Percentiles rank a stretch among this genome's conserved stretches.
Conservation (phyloP, 805 yeast species). For the Jamesozyma gamospora region DNA sequence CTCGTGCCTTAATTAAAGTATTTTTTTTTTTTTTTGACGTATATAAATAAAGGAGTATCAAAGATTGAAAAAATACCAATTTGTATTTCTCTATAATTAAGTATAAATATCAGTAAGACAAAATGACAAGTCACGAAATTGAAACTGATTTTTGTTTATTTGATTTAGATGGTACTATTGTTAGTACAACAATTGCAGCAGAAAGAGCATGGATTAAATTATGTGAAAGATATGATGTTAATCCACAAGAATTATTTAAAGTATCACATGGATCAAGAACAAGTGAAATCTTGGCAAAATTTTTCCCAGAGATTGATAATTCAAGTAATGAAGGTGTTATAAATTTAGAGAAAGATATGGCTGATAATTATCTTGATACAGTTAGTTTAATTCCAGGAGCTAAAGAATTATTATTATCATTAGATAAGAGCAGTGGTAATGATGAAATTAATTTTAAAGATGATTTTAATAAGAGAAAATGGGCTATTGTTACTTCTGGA, state of each 20-base stretch:
- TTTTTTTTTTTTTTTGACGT: no score
- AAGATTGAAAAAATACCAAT: no score
- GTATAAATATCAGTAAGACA: no score
- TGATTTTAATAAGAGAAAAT: slow-evolving; percentile 34
- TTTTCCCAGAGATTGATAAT: slow-evolving; percentile 59
- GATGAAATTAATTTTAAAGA: slow-evolving; percentile 2
- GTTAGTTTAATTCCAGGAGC: slow-evolving; percentile 69
- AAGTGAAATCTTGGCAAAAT: slow-evolving; percentile 52
- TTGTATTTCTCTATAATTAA: no score
- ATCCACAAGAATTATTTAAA: slow-evolving; percentile 53
- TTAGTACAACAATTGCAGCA: slow-evolving; percentile 65
- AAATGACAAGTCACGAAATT: not conserved
- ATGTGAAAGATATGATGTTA: slow-evolving; percentile 45
- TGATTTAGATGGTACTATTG: slow-evolving; percentile 77
- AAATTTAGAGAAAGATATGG: slow-evolving; percentile 53
- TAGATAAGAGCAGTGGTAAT: slow-evolving; percentile 32
- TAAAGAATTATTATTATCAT: slow-evolving; percentile 41
- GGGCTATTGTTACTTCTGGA: slow-evolving; percentile 82
- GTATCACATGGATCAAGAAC: slow-evolving; percentile 72
- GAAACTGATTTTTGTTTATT: slow-evolving; percentile 34
- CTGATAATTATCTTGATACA: slow-evolving; percentile 51
- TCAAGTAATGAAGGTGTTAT: slow-evolving; percentile 41
- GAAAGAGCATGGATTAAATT: slow-evolving; percentile 65
- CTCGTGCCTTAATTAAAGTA: no score
- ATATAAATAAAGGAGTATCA: no score